Evolutionary conservation across 805 yeast genomes (phyloP).

Genomic region (Saturnispora sekii): DNA sequence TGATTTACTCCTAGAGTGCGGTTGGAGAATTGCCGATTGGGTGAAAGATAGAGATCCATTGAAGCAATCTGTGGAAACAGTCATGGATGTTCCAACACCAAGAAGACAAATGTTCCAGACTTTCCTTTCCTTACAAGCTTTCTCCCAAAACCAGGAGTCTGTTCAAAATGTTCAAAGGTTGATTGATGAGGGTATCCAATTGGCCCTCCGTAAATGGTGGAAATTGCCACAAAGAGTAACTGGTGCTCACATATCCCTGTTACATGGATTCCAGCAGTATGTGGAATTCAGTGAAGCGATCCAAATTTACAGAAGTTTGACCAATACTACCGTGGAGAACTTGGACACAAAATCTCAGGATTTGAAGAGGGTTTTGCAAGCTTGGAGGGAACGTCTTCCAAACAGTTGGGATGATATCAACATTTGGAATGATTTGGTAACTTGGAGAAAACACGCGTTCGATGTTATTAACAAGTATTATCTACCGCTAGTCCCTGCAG

Average conservation of each 20-base stretch:
- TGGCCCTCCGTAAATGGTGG: constrained; percentile 88
- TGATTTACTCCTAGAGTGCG: constrained; percentile 91
- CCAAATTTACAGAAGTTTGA: constrained; percentile 80
- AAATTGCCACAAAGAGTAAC: constrained; percentile 69
- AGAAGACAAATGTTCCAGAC: constrained; percentile 94
- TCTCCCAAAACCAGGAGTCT: constrained; percentile 82
- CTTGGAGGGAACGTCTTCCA: constrained; percentile 97
- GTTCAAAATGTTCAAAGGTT: constrained; percentile 74
- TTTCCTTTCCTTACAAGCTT: constrained; percentile 84
- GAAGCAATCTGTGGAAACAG: constrained; percentile 88
- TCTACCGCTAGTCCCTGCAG: constrained; percentile 80
- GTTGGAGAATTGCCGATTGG: constrained; percentile 99
- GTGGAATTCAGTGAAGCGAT: constrained; percentile 97
- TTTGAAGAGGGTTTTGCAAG: constrained; percentile 85
- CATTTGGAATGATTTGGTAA: constrained; percentile 93
- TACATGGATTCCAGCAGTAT: constrained; percentile 94
- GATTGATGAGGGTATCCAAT: constrained; percentile 94
- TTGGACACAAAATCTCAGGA: constrained; percentile 91
- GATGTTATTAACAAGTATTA: constrained; percentile 91
- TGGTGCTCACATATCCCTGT: constrained; percentile 77
- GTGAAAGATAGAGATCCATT: constrained; percentile 87
- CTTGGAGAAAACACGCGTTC: constrained; percentile 99
- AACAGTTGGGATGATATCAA: constrained; percentile 96
- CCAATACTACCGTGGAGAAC: constrained; percentile 85
- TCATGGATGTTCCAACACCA: constrained; percentile 98